Evolutionary conservation across 2,329 filamentous ascomycete species (phyloP).

Genomic region (Karstenula rhodostoma): DNA sequence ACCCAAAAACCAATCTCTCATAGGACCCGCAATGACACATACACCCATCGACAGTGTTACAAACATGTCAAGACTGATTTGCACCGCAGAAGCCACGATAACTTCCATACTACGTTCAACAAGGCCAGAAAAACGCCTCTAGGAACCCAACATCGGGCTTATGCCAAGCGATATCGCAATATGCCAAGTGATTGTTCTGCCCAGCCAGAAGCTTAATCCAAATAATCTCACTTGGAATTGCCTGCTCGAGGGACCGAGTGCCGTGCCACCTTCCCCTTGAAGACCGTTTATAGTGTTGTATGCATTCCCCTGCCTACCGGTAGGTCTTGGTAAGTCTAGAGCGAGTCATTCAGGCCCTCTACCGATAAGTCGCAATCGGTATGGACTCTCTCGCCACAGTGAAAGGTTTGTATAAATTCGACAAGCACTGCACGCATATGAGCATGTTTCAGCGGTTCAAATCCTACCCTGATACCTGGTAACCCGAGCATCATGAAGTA

Average conservation of each 20-base stretch:
- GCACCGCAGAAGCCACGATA: not conserved
- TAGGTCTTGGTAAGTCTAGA: constrained; percentile 16
- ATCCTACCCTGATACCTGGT: constrained; percentile 3
- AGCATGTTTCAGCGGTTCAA: constrained; percentile 2
- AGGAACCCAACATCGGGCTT: not conserved
- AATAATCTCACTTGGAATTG: constrained; percentile 2
- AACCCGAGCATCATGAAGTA: constrained; percentile 24
- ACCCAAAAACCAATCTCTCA: not conserved
- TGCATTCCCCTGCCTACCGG: constrained; percentile 5
- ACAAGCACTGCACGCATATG: constrained; percentile 14
- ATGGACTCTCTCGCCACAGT: constrained; percentile 4
- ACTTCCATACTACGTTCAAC: not conserved
- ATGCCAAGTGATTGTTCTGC: constrained; percentile 14
- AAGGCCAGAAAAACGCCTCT: not conserved
- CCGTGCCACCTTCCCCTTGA: constrained; percentile 14
- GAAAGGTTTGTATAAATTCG: constrained; percentile 12
- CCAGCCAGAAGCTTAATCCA: constrained; percentile 14
- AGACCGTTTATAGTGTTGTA: constrained; percentile 2
- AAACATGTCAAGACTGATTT: not conserved
- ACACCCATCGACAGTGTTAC: not conserved
- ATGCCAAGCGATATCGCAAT: constrained; percentile 15
- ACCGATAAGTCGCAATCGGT: constrained; percentile 13
- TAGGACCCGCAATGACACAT: not conserved
- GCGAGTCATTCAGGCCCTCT: constrained; percentile 1
- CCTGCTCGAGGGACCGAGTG: not conserved